phyloP scores from a whole-genome alignment of 2,329 filamentous ascomycete species.

The Allantophomopsis lycopodina region DNA sequence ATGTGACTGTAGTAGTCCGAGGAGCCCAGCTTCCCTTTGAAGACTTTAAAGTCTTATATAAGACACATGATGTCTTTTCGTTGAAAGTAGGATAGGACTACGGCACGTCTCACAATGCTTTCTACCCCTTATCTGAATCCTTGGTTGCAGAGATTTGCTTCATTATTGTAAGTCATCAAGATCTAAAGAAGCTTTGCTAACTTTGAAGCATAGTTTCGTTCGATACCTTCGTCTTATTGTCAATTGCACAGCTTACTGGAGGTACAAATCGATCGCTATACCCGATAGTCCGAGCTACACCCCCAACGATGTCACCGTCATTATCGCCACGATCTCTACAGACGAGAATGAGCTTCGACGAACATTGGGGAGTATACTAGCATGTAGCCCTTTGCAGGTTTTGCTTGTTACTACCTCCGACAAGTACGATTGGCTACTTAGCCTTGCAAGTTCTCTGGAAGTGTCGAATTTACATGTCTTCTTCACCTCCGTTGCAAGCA shows the following conservation, averaged over 20 bases:
- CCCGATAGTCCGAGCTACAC: conserved; percentile 23
- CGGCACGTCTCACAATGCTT: too few species aligned
- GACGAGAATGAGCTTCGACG: too few species aligned
- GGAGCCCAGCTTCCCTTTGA: too few species aligned
- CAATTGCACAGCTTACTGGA: conserved; percentile 76
- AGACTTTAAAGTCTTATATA: too few species aligned
- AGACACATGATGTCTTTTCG: too few species aligned
- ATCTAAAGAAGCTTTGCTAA: too few species aligned
- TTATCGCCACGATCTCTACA: background rate
- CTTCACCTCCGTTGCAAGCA: conserved; percentile 20
- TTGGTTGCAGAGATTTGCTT: too few species aligned
- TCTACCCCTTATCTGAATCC: too few species aligned
- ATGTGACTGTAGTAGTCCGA: too few species aligned
- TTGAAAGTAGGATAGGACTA: too few species aligned
- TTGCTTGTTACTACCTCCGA: background rate
- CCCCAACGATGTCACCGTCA: background rate
- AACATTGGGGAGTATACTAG: background rate
- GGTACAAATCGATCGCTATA: conserved; percentile 73
- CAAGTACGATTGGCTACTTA: background rate
- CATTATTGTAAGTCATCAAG: too few species aligned
- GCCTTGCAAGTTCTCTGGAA: background rate
- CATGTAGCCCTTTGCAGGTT: background rate
- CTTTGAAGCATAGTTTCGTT: conserved; percentile 48
- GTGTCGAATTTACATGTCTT: too few species aligned
- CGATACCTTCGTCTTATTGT: conserved; percentile 77